phyloP scores from a whole-genome alignment of 495 filamentous ascomycete genomes.

The Saxophila tyrrhenica region DNA sequence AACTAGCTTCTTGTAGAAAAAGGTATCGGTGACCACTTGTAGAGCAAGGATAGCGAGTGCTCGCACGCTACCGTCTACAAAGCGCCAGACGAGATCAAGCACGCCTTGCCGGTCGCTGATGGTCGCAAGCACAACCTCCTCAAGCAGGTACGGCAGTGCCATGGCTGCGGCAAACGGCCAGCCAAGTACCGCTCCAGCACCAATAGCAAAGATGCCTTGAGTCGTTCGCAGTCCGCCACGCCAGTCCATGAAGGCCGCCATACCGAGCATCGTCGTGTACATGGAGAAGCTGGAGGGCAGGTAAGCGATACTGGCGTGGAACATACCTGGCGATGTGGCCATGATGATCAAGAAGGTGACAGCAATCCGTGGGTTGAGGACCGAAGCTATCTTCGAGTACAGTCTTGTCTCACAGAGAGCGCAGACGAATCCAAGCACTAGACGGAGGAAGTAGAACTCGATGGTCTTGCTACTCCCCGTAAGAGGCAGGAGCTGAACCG shows the following conservation, averaged over 20 bases:
- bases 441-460: slow-evolving; percentile 81
- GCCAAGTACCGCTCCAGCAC: slow-evolving; percentile 74
- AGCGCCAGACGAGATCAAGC: slow-evolving; percentile 27
- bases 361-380: slow-evolving; percentile 67
- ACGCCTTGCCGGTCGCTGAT: slow-evolving; percentile 36
- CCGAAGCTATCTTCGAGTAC: slow-evolving; percentile 61
- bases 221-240: slow-evolving; percentile 62
- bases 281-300: slow-evolving; percentile 94
- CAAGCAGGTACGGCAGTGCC: slow-evolving; percentile 66
- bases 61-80: slow-evolving; percentile 55
- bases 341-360: slow-evolving; percentile 68
- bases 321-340: slow-evolving; percentile 77
- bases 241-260: slow-evolving; percentile 81
- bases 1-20: slow-evolving; percentile 69
- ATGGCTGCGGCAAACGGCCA: slow-evolving; percentile 91
- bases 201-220: slow-evolving; percentile 83
- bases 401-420: slow-evolving; percentile 71
- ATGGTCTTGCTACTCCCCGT: slow-evolving; percentile 42
- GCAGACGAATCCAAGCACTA: slow-evolving; percentile 60
- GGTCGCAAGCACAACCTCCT: slow-evolving; percentile 56
- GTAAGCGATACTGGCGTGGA: slow-evolving; percentile 76
- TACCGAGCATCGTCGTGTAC: slow-evolving; percentile 81
- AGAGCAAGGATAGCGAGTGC: slow-evolving; percentile 57
- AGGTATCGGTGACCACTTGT: slow-evolving; percentile 58
- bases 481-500: slow-evolving; percentile 51